Evolutionary conservation across 805 yeast species (phyloP).

Genomic region (Starmera dryadoides): DNA sequence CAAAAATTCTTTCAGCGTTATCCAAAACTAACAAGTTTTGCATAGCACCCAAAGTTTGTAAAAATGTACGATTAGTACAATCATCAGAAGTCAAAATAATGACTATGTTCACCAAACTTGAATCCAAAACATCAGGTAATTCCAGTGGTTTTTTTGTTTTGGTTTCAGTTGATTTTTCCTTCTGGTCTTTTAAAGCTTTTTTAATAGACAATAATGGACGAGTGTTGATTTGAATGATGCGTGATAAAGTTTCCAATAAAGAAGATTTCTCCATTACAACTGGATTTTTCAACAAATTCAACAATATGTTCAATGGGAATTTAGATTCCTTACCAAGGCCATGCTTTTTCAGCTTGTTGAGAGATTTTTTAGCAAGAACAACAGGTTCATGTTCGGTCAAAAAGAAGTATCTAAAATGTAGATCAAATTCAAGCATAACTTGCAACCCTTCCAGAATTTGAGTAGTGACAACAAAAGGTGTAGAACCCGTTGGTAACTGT

Average conservation of each 20-base stretch:
- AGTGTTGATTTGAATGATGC: slow-evolving; percentile 70
- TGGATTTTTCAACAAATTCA: slow-evolving; percentile 53
- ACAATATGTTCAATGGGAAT: slow-evolving; percentile 67
- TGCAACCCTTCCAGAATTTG: slow-evolving; percentile 74
- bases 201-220: slow-evolving; percentile 57
- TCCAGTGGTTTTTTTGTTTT: slow-evolving; percentile 22
- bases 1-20: slow-evolving; percentile 57
- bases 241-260: slow-evolving; percentile 69
- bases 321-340: slow-evolving; percentile 33
- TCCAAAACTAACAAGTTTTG: slow-evolving; percentile 61
- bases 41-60: slow-evolving; percentile 75
- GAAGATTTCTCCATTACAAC: slow-evolving; percentile 66
- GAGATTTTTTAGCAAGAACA: slow-evolving; percentile 26
- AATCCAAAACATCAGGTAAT: slow-evolving; percentile 58
- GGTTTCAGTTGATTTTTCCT: slow-evolving; percentile 8
- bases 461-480: slow-evolving; percentile 65
- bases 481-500: slow-evolving; percentile 46
- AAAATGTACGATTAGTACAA: slow-evolving; percentile 79
- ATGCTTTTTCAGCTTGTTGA: slow-evolving; percentile 27
- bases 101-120: slow-evolving; percentile 55
- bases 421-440: slow-evolving; percentile 58
- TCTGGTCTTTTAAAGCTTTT: slow-evolving; percentile 25
- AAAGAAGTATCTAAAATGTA: slow-evolving; percentile 65
- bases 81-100: slow-evolving; percentile 71
- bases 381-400: slow-evolving; percentile 66